Evolutionary conservation across 768 basidiomycete species (phyloP).

Genomic region (Phanerochaete sordida): DNA sequence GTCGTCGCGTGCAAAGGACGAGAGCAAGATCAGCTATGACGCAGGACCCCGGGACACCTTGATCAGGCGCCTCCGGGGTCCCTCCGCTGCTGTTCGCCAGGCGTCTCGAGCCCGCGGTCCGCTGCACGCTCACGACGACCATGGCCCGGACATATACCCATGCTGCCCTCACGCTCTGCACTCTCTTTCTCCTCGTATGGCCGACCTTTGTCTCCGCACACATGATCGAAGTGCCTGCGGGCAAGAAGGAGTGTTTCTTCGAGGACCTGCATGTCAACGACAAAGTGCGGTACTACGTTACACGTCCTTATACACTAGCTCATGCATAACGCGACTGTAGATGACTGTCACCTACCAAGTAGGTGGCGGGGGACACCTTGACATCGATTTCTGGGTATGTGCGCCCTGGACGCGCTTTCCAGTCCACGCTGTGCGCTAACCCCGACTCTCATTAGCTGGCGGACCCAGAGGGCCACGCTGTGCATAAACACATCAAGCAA

Average conservation of each 20-base stretch:
- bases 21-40: constrained; percentile 9
- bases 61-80: constrained; percentile 7
- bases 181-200: constrained; percentile 33
- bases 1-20: constrained; percentile 16
- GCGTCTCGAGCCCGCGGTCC: background rate
- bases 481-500: constrained; percentile 81
- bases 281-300: constrained; percentile 50
- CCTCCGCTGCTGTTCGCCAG: background rate
- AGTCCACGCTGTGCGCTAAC: background rate
- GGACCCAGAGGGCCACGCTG: constrained; percentile 63
- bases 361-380: constrained; percentile 92
- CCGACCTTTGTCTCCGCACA: constrained; percentile 49
- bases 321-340: constrained; percentile 35
- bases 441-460: constrained; percentile 51
- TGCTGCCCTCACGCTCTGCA: constrained; percentile 38
- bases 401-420: background rate
- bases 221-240: constrained; percentile 71
- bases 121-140: constrained; percentile 10
- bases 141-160: constrained; percentile 38
- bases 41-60: background rate
- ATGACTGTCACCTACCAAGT: constrained; percentile 99
- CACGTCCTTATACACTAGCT: background rate
- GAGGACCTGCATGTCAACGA: constrained; percentile 90
- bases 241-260: constrained; percentile 92
- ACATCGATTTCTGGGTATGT: constrained; percentile 95